These are phyloP conservation scores for Petasospora fabianii DNA, from an alignment of 1,139 yeast species.

Conservation along the genomic window DNA sequence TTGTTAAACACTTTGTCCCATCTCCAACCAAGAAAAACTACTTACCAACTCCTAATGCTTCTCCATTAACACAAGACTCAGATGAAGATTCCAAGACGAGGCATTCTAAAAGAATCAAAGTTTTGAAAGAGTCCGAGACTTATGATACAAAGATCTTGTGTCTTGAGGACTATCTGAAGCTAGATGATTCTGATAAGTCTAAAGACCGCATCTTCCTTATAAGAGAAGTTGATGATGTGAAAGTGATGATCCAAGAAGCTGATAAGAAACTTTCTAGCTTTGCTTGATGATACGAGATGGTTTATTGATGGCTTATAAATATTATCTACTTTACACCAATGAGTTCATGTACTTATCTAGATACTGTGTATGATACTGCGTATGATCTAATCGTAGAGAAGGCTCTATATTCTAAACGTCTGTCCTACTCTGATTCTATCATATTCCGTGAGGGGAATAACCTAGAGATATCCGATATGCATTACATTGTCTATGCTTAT, in stretches of 20 bases:
- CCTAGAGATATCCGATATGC: too few species aligned
- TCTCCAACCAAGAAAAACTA: constrained; percentile 3
- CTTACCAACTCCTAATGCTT: constrained; percentile 20
- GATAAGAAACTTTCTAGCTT: constrained; percentile 6
- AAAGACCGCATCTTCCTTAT: constrained; percentile 27
- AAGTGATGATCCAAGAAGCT: constrained; percentile 16
- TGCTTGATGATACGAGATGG: not conserved
- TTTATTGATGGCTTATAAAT: not conserved
- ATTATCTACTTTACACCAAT: too few species aligned
- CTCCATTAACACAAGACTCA: constrained; percentile 20
- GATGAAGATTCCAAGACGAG: constrained; percentile 13
- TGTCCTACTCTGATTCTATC: too few species aligned
- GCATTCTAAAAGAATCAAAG: constrained; percentile 22
- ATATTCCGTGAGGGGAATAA: too few species aligned
- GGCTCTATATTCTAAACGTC: too few species aligned
- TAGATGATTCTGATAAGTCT: constrained; percentile 10
- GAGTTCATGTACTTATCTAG: too few species aligned
- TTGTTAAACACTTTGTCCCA: constrained; percentile 23
- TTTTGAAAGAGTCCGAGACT: constrained; percentile 11
- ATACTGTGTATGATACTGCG: too few species aligned
- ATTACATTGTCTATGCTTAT: too few species aligned
- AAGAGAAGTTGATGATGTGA: constrained; percentile 26
- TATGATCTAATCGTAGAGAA: too few species aligned
- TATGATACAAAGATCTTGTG: constrained; percentile 16
- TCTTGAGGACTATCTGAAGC: constrained; percentile 23